phyloP scores from a whole-genome alignment of 2,329 filamentous ascomycete species.

The Cadophora luteo-olivacea region DNA sequence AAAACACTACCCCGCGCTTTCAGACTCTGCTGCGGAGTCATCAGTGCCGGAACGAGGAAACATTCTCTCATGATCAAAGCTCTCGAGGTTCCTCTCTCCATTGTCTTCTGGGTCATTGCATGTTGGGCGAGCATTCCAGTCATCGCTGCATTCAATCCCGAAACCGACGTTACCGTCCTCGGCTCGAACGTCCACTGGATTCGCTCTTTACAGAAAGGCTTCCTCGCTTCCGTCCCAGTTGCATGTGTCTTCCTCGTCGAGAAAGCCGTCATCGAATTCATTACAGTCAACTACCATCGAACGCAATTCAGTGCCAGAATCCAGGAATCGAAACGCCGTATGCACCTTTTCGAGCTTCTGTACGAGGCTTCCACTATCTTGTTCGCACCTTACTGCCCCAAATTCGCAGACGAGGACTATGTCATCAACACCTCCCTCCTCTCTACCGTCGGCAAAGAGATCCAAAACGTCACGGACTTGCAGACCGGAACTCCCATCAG shows the following conservation, averaged over 20 bases:
- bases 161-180: not conserved
- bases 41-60: conserved; percentile 70
- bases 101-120: conserved; percentile 70
- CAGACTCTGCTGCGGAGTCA: conserved; percentile 70
- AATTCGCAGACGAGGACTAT: conserved; percentile 89
- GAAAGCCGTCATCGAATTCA: conserved; percentile 79
- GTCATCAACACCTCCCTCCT: conserved; percentile 70
- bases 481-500: conserved; percentile 69
- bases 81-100: conserved; percentile 67
- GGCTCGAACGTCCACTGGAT: conserved; percentile 16
- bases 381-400: conserved; percentile 87
- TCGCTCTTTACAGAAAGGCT: conserved; percentile 8
- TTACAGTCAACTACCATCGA: conserved; percentile 83
- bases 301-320: conserved; percentile 82
- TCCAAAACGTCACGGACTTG: conserved; percentile 18
- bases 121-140: conserved; percentile 65
- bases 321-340: conserved; percentile 84
- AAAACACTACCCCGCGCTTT: conserved; percentile 64
- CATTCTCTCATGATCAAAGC: conserved; percentile 61
- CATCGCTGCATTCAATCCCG: conserved; percentile 11
- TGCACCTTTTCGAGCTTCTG: conserved; percentile 78
- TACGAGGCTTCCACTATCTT: conserved; percentile 87
- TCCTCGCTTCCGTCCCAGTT: conserved; percentile 65
- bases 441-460: conserved; percentile 14
- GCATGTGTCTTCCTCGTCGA: conserved; percentile 76